Percentiles rank a stretch among this genome's conserved stretches.
Conservation (phyloP, 2,329 filamentous ascomycete species). For the Beauveria asiatica region DNA sequence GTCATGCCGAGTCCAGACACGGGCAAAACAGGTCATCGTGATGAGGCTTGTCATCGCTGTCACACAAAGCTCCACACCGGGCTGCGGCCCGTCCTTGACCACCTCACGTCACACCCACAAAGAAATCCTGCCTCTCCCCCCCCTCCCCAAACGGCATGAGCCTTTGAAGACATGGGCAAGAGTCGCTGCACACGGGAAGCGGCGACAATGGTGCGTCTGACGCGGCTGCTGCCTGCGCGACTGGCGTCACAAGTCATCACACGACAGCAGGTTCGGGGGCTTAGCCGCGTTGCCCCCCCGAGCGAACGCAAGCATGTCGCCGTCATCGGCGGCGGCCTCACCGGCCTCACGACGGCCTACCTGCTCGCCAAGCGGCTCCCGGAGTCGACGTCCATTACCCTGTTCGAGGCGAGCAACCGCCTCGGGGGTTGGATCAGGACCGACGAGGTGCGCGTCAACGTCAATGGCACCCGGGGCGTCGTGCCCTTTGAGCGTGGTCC, state of each 20-base stretch:
- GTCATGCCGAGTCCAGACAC: not conserved
- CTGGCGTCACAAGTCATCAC: not conserved
- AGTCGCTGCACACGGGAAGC: constrained; percentile 1
- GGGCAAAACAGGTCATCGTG: no score
- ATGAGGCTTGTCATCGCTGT: not conserved
- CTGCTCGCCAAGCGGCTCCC: constrained; percentile 64
- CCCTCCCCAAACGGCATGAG: not conserved
- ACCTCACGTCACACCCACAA: constrained; percentile 1
- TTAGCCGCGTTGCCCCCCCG: no score
- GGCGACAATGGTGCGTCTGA: not conserved
- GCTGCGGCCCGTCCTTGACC: no score
- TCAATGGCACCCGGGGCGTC: constrained; percentile 43
- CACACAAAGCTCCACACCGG: constrained; percentile 3
- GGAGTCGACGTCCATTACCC: constrained; percentile 56
- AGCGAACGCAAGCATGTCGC: constrained; percentile 39
- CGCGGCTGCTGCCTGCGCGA: not conserved
- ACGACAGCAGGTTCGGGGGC: not conserved
- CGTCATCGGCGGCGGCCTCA: constrained; percentile 74
- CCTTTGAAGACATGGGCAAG: not conserved
- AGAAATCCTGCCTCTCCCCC: not conserved
- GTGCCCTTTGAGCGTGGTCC: constrained; percentile 80
- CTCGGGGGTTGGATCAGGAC: constrained; percentile 82
- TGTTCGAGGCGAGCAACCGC: constrained; percentile 65
- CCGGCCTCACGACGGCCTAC: constrained; percentile 70
- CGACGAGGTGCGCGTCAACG: constrained; percentile 46